Evolutionary conservation across 139 green algal species (phyloP).

Genomic region (Tetratostichococcus sp.): DNA sequence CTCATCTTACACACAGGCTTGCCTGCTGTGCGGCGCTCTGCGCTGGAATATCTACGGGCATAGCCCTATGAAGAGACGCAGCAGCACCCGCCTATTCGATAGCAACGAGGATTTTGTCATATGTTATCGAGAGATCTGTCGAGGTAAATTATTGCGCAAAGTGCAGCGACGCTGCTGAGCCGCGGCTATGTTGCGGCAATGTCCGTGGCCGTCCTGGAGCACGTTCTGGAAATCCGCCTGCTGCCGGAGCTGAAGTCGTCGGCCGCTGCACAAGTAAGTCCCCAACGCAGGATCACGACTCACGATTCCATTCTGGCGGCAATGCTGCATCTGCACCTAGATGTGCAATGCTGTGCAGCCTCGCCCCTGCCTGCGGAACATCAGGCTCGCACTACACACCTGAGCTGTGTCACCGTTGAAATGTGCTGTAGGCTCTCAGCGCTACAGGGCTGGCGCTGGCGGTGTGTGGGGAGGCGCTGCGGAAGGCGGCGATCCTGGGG

Average conservation of each 20-base stretch:
- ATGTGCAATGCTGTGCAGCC: neutral
- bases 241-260: neutral
- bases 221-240: neutral
- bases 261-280: neutral
- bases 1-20: too few relatives aligned
- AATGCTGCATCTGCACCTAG: too few relatives aligned
- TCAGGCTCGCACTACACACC: too few relatives aligned
- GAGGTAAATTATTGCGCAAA: too few relatives aligned
- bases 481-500: slow-evolving; percentile 66
- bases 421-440: slow-evolving; percentile 14
- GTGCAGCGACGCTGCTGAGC: slow-evolving; percentile 49
- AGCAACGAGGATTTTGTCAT: too few relatives aligned
- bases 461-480: slow-evolving; percentile 47
- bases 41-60: neutral
- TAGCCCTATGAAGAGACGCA: too few relatives aligned
- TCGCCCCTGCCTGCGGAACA: too few relatives aligned
- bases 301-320: too few relatives aligned
- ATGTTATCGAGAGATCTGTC: too few relatives aligned
- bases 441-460: slow-evolving; percentile 41
- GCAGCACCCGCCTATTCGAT: too few relatives aligned
- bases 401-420: too few relatives aligned
- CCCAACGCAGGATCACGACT: too few relatives aligned
- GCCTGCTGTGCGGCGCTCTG: neutral
- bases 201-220: neutral
- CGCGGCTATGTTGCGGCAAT: slow-evolving; percentile 9